Conservation (phyloP, 768 basidiomycete species). For the Boletus subparvulus region DNA sequence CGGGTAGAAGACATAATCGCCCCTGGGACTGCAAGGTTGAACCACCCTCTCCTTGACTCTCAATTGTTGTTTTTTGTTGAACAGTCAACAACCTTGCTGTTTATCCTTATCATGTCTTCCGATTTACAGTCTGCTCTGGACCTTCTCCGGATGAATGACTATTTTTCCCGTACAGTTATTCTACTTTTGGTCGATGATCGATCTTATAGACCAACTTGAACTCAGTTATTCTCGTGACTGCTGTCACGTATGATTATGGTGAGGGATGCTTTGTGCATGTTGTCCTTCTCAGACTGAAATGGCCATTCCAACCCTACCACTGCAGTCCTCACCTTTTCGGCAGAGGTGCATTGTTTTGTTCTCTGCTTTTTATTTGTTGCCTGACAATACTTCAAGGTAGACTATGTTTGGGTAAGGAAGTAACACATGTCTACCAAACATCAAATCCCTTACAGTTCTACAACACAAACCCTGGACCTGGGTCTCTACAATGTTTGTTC, state of each 20-base stretch:
- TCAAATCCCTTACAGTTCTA: not conserved
- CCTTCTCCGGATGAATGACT: not conserved
- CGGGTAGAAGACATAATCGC: not conserved
- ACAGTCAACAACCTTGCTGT: too few species aligned
- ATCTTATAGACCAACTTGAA: not conserved
- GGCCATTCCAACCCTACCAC: not conserved
- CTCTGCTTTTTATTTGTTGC: too few species aligned
- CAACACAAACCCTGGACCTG: conserved; percentile 1
- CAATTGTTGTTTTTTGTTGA: not conserved
- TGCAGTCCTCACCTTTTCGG: conserved; percentile 4
- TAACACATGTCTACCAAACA: not conserved
- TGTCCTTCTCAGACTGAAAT: not conserved
- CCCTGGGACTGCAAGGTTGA: not conserved
- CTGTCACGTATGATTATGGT: conserved; percentile 11
- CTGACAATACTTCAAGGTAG: not conserved
- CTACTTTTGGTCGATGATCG: not conserved
- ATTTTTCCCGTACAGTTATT: not conserved
- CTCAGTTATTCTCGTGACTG: not conserved
- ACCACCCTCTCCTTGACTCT: not conserved
- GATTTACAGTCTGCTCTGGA: not conserved
- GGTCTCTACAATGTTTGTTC: conserved; percentile 5
- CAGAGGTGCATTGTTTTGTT: not conserved
- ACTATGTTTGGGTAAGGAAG: conserved; percentile 11
- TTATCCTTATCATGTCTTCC: not conserved
- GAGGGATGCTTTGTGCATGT: not conserved